phyloP scores from a whole-genome alignment of 345 rosid species.

The Reutealis trisperma region DNA sequence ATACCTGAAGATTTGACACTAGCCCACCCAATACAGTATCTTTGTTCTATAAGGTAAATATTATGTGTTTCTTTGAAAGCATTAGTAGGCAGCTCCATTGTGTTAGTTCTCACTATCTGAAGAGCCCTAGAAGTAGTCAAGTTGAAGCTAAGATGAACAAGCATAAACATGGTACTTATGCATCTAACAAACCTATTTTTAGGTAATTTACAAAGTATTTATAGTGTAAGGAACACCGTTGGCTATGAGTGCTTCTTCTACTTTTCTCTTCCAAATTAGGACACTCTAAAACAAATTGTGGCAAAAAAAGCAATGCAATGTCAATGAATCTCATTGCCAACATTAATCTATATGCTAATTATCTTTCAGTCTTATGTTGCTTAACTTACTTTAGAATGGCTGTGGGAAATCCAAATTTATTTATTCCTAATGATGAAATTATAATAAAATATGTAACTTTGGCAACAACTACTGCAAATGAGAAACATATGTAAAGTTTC shows the following conservation, averaged over 20 bases:
- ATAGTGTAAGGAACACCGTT: constrained; percentile 93
- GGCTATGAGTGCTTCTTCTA: constrained; percentile 88
- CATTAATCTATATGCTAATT: neutral
- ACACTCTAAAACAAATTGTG: constrained; percentile 94
- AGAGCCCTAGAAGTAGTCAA: constrained; percentile 31
- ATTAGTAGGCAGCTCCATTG: constrained; percentile 99
- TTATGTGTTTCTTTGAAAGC: constrained; percentile 91
- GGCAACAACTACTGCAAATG: constrained; percentile 62
- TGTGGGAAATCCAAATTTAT: constrained; percentile 91
- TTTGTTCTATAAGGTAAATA: constrained; percentile 69
- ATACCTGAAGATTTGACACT: constrained; percentile 97
- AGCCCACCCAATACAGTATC: constrained; percentile 93
- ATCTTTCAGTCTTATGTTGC: neutral
- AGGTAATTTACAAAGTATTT: constrained; percentile 30
- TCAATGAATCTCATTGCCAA: constrained; percentile 8
- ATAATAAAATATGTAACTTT: constrained; percentile 79
- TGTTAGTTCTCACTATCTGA: constrained; percentile 99
- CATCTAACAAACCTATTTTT: constrained; percentile 5
- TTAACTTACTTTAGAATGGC: constrained; percentile 82
- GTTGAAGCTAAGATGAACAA: constrained; percentile 20
- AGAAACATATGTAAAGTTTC: constrained; percentile 15
- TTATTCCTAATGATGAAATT: constrained; percentile 97
- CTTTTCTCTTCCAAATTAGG: constrained; percentile 90
- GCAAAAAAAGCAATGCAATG: constrained; percentile 9
- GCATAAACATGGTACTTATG: neutral